Evolutionary conservation across 78 protist genomes (phyloP).

Genomic region (Kipferlia bialata): DNA sequence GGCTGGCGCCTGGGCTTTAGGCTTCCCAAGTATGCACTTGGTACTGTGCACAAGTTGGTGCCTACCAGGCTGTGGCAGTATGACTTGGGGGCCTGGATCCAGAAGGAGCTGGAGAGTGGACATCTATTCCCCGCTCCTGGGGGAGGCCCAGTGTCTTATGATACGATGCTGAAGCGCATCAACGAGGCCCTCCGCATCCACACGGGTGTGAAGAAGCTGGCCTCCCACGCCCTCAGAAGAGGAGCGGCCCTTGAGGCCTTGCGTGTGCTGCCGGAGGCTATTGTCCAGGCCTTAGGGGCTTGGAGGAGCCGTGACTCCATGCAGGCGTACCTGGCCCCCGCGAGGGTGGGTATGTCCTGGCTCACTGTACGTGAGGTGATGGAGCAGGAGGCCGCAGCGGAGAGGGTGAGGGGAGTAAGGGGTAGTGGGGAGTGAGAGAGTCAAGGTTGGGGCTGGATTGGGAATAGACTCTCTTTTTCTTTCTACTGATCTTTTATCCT

Average conservation of each 20-base stretch:
- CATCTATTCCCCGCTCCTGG: neutral
- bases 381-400: no score
- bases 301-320: neutral
- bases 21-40: neutral
- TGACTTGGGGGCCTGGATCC: neutral
- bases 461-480: no score
- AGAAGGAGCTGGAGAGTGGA: neutral
- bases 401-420: no score
- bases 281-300: neutral
- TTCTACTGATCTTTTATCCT: no score
- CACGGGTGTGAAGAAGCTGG: neutral
- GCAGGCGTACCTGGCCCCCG: neutral
- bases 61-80: neutral
- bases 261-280: neutral
- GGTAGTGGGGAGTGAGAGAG: no score
- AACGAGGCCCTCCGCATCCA: neutral
- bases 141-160: neutral
- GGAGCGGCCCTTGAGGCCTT: neutral
- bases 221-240: neutral
- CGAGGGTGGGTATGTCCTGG: no score
- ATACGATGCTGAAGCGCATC: neutral
- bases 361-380: no score
- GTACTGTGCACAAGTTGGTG: neutral
- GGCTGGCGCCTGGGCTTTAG: neutral
- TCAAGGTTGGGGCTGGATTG: no score